phyloP scores from a whole-genome alignment of 176 grass and related monocot genomes.

The Carex littledalei region DNA sequence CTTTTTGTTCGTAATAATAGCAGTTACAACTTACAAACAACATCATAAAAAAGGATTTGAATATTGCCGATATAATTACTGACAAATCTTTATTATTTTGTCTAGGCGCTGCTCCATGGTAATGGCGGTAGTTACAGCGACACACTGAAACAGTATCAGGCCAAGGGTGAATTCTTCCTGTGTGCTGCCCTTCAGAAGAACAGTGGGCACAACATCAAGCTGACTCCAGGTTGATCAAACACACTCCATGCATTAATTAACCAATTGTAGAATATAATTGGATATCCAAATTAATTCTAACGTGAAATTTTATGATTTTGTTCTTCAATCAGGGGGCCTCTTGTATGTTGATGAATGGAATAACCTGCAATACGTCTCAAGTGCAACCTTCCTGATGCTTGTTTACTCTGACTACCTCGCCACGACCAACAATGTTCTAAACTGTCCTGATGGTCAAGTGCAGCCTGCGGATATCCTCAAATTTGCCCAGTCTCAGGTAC shows the following conservation, averaged over 20 bases:
- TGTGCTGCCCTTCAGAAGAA: constrained; percentile 93
- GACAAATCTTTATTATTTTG: background rate
- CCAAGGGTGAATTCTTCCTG: constrained; percentile 93
- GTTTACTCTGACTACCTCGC: constrained; percentile 73
- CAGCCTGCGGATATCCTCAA: constrained; percentile 37
- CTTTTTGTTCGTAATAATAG: background rate
- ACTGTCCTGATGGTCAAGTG: constrained; percentile 66
- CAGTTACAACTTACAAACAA: background rate
- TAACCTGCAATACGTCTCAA: constrained; percentile 86
- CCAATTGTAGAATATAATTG: background rate
- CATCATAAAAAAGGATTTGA: background rate
- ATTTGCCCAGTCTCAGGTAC: constrained; percentile 56
- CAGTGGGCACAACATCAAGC: constrained; percentile 52
- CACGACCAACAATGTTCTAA: constrained; percentile 28
- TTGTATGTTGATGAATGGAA: constrained; percentile 74
- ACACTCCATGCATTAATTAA: background rate
- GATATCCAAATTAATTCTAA: background rate
- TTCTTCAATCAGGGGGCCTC: constrained; percentile 44
- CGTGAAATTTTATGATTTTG: background rate
- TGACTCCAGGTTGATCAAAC: constrained; percentile 45
- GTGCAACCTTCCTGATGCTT: constrained; percentile 57
- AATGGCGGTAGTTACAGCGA: constrained; percentile 11
- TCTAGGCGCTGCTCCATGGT: constrained; percentile 38
- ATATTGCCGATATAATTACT: background rate
- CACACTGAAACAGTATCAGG: constrained; percentile 71